phyloP scores from a whole-genome alignment of 1,284 basidiomycete species.

The Rhodotorula sp. region DNA sequence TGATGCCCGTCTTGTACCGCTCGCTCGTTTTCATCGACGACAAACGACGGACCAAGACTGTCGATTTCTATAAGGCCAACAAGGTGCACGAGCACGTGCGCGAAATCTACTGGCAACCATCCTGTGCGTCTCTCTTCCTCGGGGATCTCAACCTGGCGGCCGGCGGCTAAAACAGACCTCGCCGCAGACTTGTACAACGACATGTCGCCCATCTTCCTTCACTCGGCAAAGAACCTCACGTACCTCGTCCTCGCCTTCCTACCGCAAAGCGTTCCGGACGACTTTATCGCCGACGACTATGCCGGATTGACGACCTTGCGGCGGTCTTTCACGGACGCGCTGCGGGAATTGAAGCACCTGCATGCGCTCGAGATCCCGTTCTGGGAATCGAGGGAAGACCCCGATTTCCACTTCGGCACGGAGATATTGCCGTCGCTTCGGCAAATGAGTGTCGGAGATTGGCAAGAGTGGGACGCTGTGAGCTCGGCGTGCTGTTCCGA shows the following conservation, averaged over 20 bases:
- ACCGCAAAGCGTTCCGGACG: slow-evolving; percentile 21
- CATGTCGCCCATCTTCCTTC: slow-evolving; percentile 24
- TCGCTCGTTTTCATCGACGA: slow-evolving; percentile 26
- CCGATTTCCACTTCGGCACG: slow-evolving; percentile 9
- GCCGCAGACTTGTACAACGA: slow-evolving; percentile 27
- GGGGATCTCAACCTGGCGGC: no score
- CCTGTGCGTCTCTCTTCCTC: not conserved
- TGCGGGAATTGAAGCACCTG: slow-evolving; percentile 16
- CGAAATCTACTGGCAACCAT: slow-evolving; percentile 30
- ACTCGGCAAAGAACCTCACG: slow-evolving; percentile 15
- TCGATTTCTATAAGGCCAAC: slow-evolving; percentile 13
- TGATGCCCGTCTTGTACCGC: slow-evolving; percentile 17
- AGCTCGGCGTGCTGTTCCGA: no score
- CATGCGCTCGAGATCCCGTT: slow-evolving; percentile 28
- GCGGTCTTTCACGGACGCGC: slow-evolving; percentile 24
- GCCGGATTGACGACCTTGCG: slow-evolving; percentile 18
- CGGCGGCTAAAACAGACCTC: no score
- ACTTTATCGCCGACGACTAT: slow-evolving; percentile 22
- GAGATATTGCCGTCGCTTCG: slow-evolving; percentile 15
- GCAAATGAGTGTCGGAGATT: slow-evolving; percentile 23
- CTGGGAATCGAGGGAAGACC: slow-evolving; percentile 24
- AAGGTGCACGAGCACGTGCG: slow-evolving; percentile 9
- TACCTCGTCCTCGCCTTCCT: slow-evolving; percentile 33
- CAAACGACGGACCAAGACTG: slow-evolving; percentile 13
- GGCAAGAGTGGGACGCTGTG: slow-evolving; percentile 27